Evolutionary conservation across 2,329 filamentous ascomycete genomes (phyloP), one percentile per base, ranked within the genome.

Genomic region (Colletotrichum incanum): DNA sequence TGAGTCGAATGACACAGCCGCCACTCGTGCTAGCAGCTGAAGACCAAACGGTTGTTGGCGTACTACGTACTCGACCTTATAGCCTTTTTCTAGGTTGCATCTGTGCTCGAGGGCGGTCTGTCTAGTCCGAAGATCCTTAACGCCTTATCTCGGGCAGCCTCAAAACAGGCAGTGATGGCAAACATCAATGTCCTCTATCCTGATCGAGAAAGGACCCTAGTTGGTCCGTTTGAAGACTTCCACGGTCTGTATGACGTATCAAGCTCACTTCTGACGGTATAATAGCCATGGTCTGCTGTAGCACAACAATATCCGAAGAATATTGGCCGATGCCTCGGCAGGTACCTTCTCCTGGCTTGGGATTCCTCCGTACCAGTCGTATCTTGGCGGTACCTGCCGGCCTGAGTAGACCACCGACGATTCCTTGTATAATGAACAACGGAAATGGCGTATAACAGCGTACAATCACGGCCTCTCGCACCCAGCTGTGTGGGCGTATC

Each of bases 401-500:
- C 11, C 8, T 50, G 26, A 11, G 16, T 55, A 45, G 65, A 54
- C 41, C 23, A 28, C 31, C 39, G 37, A 37, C 45, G 47, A 16
- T 34, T 43, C 12, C 34, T 60, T 54, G 47, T 65, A 70, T 43
- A 34, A 45, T 45, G 54, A 41, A 54, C 59, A 54, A 54, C 37
- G 34, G 39, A 3, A 26, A 12, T 60, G 47, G 45, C n/a, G 20
- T 37, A 54, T 18, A 45, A 26, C 45, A 12, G 58, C 47, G 52
- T n/a, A 70, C 66, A 60, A 64, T 7, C 7, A 55, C 65, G 59
- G 70, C 52, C 69, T 41, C 47, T 50, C 37, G 70, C 65, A 65
- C 59, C 70, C 65, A 60, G 59, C 66, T 59, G 70, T 39, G 31
- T 65, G 59, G 47, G 45, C 47, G 65, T 64, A 47, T 63, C 70